These are phyloP conservation scores for Atkinsonella texensis DNA, from an alignment of 2,329 filamentous ascomycete genomes.

Conservation along the genomic window DNA sequence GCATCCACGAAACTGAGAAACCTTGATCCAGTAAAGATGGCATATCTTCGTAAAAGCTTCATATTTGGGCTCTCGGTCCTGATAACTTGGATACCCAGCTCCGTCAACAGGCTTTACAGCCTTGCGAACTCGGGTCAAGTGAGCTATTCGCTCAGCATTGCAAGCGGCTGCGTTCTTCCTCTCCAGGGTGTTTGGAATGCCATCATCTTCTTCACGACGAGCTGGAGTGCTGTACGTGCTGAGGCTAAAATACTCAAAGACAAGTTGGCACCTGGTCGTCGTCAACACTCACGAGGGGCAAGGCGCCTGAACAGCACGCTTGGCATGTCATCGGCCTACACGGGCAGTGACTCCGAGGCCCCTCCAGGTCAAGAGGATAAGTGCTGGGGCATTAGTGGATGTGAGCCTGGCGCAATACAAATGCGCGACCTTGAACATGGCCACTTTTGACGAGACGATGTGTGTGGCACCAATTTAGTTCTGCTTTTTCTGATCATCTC, in stretches of 20 bases:
- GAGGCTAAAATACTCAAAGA: constrained; percentile 12
- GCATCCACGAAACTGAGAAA: constrained; percentile 20
- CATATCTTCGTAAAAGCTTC: constrained; percentile 48
- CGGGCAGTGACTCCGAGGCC: neutral
- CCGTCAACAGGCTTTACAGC: constrained; percentile 61
- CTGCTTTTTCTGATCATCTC: too few species aligned
- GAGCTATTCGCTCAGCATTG: constrained; percentile 54
- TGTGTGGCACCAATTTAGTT: too few species aligned
- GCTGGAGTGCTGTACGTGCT: constrained; percentile 28
- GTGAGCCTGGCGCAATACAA: neutral
- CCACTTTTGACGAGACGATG: too few species aligned
- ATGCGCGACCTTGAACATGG: neutral
- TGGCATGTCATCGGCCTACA: constrained; percentile 7
- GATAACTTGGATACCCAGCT: constrained; percentile 53
- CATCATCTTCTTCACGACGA: constrained; percentile 62
- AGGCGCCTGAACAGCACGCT: constrained; percentile 18
- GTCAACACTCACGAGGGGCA: constrained; percentile 5
- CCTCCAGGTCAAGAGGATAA: neutral
- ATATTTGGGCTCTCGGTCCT: constrained; percentile 47
- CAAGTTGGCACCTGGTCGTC: constrained; percentile 6
- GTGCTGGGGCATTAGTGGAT: neutral
- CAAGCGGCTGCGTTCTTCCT: constrained; percentile 59
- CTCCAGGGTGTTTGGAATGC: constrained; percentile 74
- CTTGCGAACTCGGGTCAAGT: constrained; percentile 37
- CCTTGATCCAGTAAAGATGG: constrained; percentile 44